Base-by-base conservation (phyloP, 1,284 basidiomycete species). In the Cutaneotrichosporon cavernicola region DNA sequence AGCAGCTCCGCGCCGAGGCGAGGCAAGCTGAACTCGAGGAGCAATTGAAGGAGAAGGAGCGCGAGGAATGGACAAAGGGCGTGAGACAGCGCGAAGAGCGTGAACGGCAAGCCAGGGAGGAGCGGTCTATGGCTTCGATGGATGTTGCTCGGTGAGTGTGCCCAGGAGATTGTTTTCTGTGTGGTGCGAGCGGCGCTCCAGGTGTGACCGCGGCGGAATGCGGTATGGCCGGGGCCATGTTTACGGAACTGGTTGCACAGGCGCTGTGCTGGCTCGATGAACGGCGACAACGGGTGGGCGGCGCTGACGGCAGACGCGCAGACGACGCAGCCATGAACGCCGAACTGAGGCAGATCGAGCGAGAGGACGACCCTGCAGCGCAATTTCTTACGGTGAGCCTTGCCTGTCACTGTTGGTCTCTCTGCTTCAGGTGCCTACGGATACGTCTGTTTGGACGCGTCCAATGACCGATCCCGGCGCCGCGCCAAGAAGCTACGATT, bases 61-160 rank as follows among this genome's bases (percentile, higher is more conserved):
- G 92, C 82, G 90, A 94, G 88, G 90, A 95, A 76, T 99, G 97
- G 97, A 91, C 90, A 0, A 97, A 95, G 80, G 97, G 97, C 30
- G 75, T 97, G 38, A 89, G 91, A 30, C 94, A 99, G 82, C 84
- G 89, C 61, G 88, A 90, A 36, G 89, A 92, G 65, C 82, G 83
- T 52, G 89, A 91, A 78, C 86, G 85, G 73, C 81, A 82, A 73
- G 85, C 80, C 70, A 73, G 80, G 63, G 87, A 92, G 70, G 75
- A 90, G 73, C 87, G 89, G 79, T 87, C 86, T 71, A 87, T 90
- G 78, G 85, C 82, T 58, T 82, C 80, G 26, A 84, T 83, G 67
- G 85, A 86, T 31, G 90, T 97, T 69, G 89, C 91, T 6, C 83
- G 94, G 82, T 83, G 69, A 70, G 80, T 71, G 5, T 8, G 7